phyloP scores from a whole-genome alignment of 1,284 basidiomycete species.

The Macrocystidia cucumis region DNA sequence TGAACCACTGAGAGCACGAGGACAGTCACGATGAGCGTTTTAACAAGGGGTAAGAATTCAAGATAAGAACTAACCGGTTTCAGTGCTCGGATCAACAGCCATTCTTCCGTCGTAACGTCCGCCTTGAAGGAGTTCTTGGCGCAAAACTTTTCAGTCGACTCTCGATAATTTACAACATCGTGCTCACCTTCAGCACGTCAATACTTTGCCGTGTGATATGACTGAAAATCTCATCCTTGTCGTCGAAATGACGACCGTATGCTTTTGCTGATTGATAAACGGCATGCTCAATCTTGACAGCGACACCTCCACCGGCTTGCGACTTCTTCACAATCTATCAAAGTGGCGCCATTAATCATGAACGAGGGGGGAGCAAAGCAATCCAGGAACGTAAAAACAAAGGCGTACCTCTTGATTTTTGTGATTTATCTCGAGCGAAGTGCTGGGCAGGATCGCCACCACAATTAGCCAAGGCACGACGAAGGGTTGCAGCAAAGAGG shows the following conservation, averaged over 20 bases:
- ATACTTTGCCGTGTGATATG: conserved; percentile 90
- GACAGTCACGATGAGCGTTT: conserved; percentile 3
- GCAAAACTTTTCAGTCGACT: conserved; percentile 6
- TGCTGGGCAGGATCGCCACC: conserved; percentile 39
- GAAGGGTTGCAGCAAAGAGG: conserved; percentile 6
- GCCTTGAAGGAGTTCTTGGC: conserved; percentile 78
- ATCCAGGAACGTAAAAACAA: conserved; percentile 1
- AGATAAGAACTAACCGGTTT: conserved; percentile 79
- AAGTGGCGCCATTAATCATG: conserved; percentile 14
- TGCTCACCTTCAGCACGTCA: conserved; percentile 81
- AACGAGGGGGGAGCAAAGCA: conserved; percentile 16
- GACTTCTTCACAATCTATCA: conserved; percentile 82
- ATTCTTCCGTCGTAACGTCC: conserved; percentile 89
- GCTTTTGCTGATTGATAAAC: conserved; percentile 94
- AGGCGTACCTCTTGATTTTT: conserved; percentile 63
- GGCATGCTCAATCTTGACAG: conserved; percentile 97
- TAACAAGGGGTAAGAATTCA: neutral
- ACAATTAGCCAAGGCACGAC: too few relatives aligned
- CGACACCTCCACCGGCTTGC: conserved; percentile 93
- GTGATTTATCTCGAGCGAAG: conserved; percentile 94
- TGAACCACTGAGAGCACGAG: conserved; percentile 31
- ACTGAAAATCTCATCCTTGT: conserved; percentile 91
- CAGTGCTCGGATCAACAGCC: conserved; percentile 88
- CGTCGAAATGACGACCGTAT: conserved; percentile 93
- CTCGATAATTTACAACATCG: conserved; percentile 4